A percentile compares a stretch with the other conserved stretches of the same genome.
Conservation (phyloP, 495 filamentous ascomycete species). For the Cercophora samala region DNA sequence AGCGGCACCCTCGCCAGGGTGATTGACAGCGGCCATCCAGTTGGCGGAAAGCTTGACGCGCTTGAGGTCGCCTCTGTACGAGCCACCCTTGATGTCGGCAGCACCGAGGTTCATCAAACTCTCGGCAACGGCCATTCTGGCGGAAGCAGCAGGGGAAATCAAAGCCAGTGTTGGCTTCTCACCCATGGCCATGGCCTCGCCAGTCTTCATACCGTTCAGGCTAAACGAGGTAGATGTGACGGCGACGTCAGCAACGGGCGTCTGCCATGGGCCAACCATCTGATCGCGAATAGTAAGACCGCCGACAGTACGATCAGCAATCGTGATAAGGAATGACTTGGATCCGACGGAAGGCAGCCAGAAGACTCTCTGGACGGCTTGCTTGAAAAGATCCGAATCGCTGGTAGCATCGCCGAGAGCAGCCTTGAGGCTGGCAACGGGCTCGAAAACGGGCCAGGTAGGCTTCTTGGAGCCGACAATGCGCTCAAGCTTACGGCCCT, state of each 20-base stretch:
- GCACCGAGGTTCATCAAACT: conserved; percentile 89
- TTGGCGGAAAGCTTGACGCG: conserved; percentile 88
- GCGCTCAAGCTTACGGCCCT: conserved; percentile 77
- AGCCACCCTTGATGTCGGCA: conserved; percentile 70
- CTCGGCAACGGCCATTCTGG: conserved; percentile 94
- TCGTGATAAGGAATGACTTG: conserved; percentile 96
- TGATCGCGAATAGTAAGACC: conserved; percentile 87
- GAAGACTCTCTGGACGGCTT: conserved; percentile 78
- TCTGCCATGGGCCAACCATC: conserved; percentile 95
- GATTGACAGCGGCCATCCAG: conserved; percentile 96
- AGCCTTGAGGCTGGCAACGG: conserved; percentile 41
- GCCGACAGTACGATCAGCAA: conserved; percentile 87
- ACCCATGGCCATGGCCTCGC: conserved; percentile 96
- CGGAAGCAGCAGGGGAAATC: conserved; percentile 88
- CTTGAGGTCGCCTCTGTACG: conserved; percentile 47
- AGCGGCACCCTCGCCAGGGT: conserved; percentile 89
- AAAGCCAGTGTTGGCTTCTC: conserved; percentile 88
- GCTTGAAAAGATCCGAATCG: conserved; percentile 63
- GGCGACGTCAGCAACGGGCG: conserved; percentile 89
- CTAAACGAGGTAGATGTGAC: conserved; percentile 82
- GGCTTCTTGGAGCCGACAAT: conserved; percentile 72
- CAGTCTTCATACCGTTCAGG: conserved; percentile 61
- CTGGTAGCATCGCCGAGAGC: conserved; percentile 49
- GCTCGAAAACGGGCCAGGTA: conserved; percentile 68
- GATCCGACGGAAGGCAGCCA: conserved; percentile 85